A percentile compares a stretch with the other conserved stretches of the same genome.
phyloP scores from a whole-genome alignment of 2,329 filamentous ascomycete species.

The Botrytis aclada region DNA sequence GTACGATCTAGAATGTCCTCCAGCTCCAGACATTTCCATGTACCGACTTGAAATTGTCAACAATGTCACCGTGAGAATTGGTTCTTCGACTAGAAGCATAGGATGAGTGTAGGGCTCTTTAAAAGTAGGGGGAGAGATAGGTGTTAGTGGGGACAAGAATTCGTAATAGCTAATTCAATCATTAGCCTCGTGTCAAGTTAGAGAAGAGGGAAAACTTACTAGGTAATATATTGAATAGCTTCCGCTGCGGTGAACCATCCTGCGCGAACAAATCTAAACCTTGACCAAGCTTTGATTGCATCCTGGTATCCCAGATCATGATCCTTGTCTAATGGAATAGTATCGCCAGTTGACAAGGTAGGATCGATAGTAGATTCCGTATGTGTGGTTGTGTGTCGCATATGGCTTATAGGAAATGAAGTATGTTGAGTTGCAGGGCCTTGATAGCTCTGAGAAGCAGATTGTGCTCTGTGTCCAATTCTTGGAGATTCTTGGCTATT shows the following conservation, averaged over 20 bases:
- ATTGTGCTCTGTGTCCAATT: conserved; percentile 22
- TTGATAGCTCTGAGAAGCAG: conserved; percentile 24
- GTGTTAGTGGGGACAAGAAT: conserved; percentile 85
- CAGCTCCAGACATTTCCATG: conserved; percentile 73
- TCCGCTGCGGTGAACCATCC: conserved; percentile 96
- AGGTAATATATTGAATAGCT: conserved; percentile 89
- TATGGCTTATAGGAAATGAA: conserved; percentile 28
- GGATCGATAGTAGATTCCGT: conserved; percentile 34
- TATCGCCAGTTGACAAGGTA: conserved; percentile 26
- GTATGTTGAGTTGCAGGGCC: conserved; percentile 22
- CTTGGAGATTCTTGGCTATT: conserved; percentile 33
- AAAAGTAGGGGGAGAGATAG: conserved; percentile 89
- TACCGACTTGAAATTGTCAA: conserved; percentile 90
- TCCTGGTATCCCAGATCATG: conserved; percentile 58
- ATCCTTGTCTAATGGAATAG: conserved; percentile 30
- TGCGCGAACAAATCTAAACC: conserved; percentile 90
- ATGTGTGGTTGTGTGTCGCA: conserved; percentile 24
- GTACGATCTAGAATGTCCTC: conserved; percentile 78
- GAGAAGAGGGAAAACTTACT: conserved; percentile 52
- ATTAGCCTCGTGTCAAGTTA: conserved; percentile 18
- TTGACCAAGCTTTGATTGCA: conserved; percentile 82
- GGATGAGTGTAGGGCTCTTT: conserved; percentile 75
- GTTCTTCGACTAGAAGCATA: conserved; percentile 82
- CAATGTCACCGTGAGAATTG: conserved; percentile 86
- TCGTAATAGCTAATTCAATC: conserved; percentile 71